Conservation (phyloP, 306 rosid species). For the Rosa persica region DNA sequence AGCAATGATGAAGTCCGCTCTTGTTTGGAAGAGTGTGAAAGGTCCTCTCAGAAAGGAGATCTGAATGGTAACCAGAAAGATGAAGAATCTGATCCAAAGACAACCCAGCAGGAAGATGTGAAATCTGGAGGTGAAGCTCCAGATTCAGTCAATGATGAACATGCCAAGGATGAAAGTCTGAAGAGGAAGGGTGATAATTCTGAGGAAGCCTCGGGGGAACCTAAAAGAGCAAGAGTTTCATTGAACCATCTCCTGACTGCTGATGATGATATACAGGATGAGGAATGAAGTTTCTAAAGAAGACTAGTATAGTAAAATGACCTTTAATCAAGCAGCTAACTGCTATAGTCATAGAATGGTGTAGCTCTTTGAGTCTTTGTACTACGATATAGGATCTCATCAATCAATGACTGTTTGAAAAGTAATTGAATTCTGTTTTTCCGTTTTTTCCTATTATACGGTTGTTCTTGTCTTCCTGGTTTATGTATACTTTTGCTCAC, state of each 20-base stretch:
- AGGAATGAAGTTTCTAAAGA: constrained; percentile 39
- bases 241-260: constrained; percentile 68
- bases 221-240: constrained; percentile 56
- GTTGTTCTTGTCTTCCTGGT: background rate
- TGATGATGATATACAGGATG: constrained; percentile 70
- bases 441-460: background rate
- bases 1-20: constrained; percentile 57
- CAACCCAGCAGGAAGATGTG: constrained; percentile 38
- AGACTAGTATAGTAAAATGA: constrained; percentile 13
- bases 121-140: constrained; percentile 35
- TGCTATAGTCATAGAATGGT: background rate
- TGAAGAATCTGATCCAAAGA: constrained; percentile 44
- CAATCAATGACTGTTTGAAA: background rate
- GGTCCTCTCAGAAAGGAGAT: constrained; percentile 43
- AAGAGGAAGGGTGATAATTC: constrained; percentile 61
- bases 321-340: constrained; percentile 17
- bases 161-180: constrained; percentile 26
- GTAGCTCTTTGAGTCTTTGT: constrained; percentile 5
- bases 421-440: background rate
- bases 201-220: constrained; percentile 42
- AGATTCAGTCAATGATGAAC: constrained; percentile 38
- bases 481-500: background rate
- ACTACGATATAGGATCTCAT: background rate
- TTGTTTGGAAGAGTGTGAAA: constrained; percentile 58
- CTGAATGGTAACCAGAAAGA: constrained; percentile 35